A percentile compares a stretch with the other conserved stretches of the same genome.
Conservation (phyloP, 2,329 filamentous ascomycete genomes). For the Metarhizium album region DNA sequence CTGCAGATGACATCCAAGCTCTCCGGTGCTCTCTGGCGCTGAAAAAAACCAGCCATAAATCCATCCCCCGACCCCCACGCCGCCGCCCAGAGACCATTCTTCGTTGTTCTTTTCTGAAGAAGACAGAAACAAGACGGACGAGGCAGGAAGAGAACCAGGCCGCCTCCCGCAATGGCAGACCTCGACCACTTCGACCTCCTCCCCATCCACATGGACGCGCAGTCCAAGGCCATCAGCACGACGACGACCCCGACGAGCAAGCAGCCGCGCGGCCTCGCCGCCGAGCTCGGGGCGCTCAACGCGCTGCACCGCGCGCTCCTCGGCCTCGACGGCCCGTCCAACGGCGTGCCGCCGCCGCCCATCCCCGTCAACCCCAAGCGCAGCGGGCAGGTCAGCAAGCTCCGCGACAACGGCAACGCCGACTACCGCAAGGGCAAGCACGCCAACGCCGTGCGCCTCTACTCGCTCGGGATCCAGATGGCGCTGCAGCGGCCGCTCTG, state of each 20-base stretch:
- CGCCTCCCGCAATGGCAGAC: constrained; percentile 36
- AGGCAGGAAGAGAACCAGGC: too few relatives aligned
- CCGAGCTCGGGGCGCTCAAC: constrained; percentile 68
- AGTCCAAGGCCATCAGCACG: constrained; percentile 68
- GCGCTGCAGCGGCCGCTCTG: constrained; percentile 69
- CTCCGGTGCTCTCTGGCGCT: too few relatives aligned
- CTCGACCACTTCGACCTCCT: constrained; percentile 70
- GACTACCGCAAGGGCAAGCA: constrained; percentile 70
- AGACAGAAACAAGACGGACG: too few relatives aligned
- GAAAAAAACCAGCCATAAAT: too few relatives aligned
- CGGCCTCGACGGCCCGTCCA: constrained; percentile 39
- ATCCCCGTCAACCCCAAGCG: constrained; percentile 90
- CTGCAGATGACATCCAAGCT: not conserved
- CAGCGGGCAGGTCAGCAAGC: constrained; percentile 75
- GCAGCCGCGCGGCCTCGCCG: constrained; percentile 39
- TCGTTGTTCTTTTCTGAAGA: too few relatives aligned
- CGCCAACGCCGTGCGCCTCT: constrained; percentile 67
- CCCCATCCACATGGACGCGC: constrained; percentile 70
- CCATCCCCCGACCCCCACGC: too few relatives aligned
- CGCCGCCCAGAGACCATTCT: too few relatives aligned
- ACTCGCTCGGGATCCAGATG: constrained; percentile 84
- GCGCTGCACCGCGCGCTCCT: constrained; percentile 65
- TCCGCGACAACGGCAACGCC: constrained; percentile 77
- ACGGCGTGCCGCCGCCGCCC: constrained; percentile 68
- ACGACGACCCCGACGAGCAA: constrained; percentile 33